Conservation (phyloP, 768 basidiomycete genomes). For the Mycena floridula region DNA sequence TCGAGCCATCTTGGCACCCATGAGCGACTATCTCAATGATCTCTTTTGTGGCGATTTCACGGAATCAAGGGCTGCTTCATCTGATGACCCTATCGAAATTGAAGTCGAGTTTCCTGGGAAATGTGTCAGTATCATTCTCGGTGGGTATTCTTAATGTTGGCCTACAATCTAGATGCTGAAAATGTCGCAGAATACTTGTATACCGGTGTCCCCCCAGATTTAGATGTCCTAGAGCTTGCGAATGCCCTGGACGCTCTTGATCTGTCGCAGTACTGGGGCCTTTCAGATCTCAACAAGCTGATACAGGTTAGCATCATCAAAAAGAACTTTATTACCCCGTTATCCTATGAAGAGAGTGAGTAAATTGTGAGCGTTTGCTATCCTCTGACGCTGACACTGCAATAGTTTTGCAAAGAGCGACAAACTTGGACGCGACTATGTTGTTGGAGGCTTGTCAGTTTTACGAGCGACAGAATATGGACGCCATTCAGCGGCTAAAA, state of each 20-base stretch:
- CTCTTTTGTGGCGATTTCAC: conserved; percentile 20
- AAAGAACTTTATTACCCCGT: conserved; percentile 21
- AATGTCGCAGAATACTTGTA: conserved; percentile 34
- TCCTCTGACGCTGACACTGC: neutral
- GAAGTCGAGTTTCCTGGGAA: conserved; percentile 9
- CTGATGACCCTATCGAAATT: conserved; percentile 8
- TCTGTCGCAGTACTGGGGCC: conserved; percentile 22
- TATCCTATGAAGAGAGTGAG: conserved; percentile 22
- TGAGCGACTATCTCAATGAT: conserved; percentile 23
- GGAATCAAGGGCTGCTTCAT: conserved; percentile 11
- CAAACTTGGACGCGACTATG: conserved; percentile 10
- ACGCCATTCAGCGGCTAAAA: conserved; percentile 9
- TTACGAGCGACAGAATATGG: conserved; percentile 21
- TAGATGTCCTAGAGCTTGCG: conserved; percentile 9
- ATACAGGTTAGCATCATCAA: conserved; percentile 22
- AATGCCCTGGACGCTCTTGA: conserved; percentile 6
- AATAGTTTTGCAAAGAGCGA: conserved; percentile 19
- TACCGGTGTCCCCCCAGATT: conserved; percentile 13
- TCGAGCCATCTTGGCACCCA: conserved; percentile 28
- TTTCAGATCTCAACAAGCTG: conserved; percentile 17
- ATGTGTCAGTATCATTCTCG: conserved; percentile 21
- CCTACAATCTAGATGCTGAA: too few species aligned
- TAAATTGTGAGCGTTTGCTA: neutral
- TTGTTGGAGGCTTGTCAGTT: conserved; percentile 18
- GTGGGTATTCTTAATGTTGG: conserved; percentile 14